Evolutionary conservation across 139 green algal species (phyloP).

Genomic region (Ettlia oleoabundans): DNA sequence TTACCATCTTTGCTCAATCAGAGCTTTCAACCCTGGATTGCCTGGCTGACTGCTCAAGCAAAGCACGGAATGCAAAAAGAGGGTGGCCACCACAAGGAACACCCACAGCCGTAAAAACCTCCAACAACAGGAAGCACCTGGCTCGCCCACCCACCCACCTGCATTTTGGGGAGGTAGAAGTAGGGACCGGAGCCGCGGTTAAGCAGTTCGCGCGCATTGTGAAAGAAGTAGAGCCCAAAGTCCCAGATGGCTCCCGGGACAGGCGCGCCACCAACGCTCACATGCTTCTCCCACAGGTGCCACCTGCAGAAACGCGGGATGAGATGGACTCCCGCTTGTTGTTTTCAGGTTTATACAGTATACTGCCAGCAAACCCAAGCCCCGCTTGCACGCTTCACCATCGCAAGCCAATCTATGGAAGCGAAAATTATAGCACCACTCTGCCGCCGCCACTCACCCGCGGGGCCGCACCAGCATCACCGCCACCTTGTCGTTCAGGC

Average conservation of each 20-base stretch:
- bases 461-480: constrained; percentile 40
- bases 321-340: no score
- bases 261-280: constrained; percentile 77
- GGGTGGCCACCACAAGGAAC: no score
- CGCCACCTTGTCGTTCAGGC: constrained; percentile 59
- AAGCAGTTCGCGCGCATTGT: constrained; percentile 66
- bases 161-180: constrained; percentile 95
- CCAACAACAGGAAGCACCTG: neutral
- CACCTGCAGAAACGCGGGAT: constrained; percentile 55
- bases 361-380: no score
- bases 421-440: no score
- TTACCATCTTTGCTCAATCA: no score
- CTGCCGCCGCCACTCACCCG: neutral
- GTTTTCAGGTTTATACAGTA: no score
- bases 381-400: no score
- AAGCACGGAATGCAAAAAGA: no score
- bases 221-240: constrained; percentile 92
- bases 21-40: no score
- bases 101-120: no score
- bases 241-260: constrained; percentile 76
- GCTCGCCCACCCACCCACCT: neutral
- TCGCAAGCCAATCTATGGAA: no score
- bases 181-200: constrained; percentile 67
- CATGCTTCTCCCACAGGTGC: constrained; percentile 89
- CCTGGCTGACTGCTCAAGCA: no score